phyloP scores from a whole-genome alignment of 352 stramenopile genomes.

The Blastocystis sp. region DNA sequence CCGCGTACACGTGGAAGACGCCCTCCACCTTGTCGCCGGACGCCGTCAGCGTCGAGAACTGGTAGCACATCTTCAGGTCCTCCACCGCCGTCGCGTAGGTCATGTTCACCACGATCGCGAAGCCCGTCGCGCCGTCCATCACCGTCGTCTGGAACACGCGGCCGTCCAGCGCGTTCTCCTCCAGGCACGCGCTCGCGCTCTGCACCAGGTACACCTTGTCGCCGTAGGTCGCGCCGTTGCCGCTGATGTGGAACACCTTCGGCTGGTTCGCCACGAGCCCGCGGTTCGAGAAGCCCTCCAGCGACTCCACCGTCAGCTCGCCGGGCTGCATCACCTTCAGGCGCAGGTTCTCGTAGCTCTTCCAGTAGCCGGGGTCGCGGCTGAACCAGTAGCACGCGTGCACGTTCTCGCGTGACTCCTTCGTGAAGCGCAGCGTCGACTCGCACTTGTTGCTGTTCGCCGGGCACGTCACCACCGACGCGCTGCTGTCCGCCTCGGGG shows the following conservation, averaged over 20 bases:
- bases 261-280: slow-evolving; percentile 31
- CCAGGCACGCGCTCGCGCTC: background rate
- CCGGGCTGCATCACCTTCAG: slow-evolving; percentile 43
- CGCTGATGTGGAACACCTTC: slow-evolving; percentile 49
- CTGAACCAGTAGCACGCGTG: slow-evolving; percentile 65
- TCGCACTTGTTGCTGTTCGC: background rate
- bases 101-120: slow-evolving; percentile 46
- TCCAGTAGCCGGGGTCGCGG: slow-evolving; percentile 60
- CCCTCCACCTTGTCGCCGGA: slow-evolving; percentile 54
- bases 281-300: slow-evolving; percentile 39
- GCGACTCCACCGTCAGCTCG: slow-evolving; percentile 40
- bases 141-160: slow-evolving; percentile 52
- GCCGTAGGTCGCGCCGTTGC: slow-evolving; percentile 55
- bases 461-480: slow-evolving; percentile 48
- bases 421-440: slow-evolving; percentile 22
- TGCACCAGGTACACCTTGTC: slow-evolving; percentile 58
- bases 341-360: slow-evolving; percentile 41
- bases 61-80: slow-evolving; percentile 49
- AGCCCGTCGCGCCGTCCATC: slow-evolving; percentile 35
- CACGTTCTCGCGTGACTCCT: slow-evolving; percentile 37
- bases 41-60: slow-evolving; percentile 53
- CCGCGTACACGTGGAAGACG: slow-evolving; percentile 43
- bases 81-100: slow-evolving; percentile 13
- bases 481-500: slow-evolving; percentile 19
- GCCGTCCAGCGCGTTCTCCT: slow-evolving; percentile 45